Conservation (phyloP, 371 early-diverging fungal species). For the Parasitella parasitica region DNA sequence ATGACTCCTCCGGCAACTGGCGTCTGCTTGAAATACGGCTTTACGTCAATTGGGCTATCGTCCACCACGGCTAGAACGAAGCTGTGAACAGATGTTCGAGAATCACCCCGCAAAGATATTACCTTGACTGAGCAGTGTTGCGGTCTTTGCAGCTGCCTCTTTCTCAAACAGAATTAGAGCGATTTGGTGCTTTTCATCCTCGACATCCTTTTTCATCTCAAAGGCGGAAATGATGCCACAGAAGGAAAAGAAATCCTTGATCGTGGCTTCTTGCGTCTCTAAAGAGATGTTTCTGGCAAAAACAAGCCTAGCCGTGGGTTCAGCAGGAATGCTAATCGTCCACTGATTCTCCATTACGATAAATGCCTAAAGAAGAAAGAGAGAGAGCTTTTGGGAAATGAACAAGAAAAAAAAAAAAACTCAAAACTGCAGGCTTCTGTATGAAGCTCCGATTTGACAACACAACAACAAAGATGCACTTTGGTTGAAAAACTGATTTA, state of each 20-base stretch:
- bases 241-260: conserved; percentile 61
- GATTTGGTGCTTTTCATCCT: conserved; percentile 38
- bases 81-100: no score
- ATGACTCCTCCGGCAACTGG: background rate
- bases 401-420: background rate
- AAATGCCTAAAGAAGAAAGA: background rate
- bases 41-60: conserved; percentile 50
- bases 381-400: background rate
- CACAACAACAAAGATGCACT: no score
- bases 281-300: conserved; percentile 41
- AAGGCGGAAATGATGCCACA: conserved; percentile 61
- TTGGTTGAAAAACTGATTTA: background rate
- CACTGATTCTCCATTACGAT: background rate
- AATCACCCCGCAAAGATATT: no score
- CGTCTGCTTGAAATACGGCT: conserved; percentile 40
- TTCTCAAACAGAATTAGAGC: conserved; percentile 53
- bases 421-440: background rate
- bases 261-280: conserved; percentile 40
- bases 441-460: background rate
- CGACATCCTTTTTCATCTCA: conserved; percentile 42
- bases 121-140: conserved; percentile 55
- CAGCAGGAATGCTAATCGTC: conserved; percentile 30
- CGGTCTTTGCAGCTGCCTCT: conserved; percentile 61
- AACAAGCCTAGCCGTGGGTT: conserved; percentile 41
- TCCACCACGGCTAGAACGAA: conserved; percentile 54